Evolutionary conservation across 768 basidiomycete genomes (phyloP).

Genomic region (Hypholoma fasciculare): DNA sequence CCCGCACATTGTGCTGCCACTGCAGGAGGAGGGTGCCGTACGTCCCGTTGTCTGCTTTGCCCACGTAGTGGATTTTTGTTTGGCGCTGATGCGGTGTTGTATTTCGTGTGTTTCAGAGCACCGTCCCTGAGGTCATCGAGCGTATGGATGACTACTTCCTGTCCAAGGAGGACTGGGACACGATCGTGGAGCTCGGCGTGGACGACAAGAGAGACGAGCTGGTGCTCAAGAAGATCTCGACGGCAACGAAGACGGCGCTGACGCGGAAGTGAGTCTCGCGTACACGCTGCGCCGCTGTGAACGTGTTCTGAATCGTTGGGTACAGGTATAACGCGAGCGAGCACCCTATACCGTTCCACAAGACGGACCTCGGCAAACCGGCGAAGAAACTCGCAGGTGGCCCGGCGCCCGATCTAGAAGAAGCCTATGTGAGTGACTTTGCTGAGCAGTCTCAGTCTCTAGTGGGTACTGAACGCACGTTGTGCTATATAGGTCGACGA

Average conservation of each 20-base stretch:
- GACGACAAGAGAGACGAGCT: conserved; percentile 73
- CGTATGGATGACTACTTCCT: conserved; percentile 95
- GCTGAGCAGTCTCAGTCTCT: not conserved
- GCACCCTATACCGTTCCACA: conserved; percentile 96
- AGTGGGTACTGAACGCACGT: not conserved
- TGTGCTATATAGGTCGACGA: conserved; percentile 28
- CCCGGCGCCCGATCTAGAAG: conserved; percentile 87
- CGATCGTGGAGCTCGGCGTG: conserved; percentile 90
- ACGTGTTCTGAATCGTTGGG: not conserved
- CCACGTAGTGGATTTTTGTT: not conserved
- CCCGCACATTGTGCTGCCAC: conserved; percentile 76
- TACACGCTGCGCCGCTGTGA: not conserved
- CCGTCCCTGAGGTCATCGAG: conserved; percentile 79
- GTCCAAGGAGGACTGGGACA: conserved; percentile 96
- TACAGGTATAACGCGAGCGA: conserved; percentile 83
- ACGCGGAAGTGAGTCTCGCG: conserved; percentile 69
- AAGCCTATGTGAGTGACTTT: conserved; percentile 59
- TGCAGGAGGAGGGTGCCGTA: conserved; percentile 74
- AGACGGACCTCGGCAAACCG: conserved; percentile 77
- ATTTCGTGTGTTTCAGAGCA: conserved; percentile 48
- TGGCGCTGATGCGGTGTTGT: not conserved
- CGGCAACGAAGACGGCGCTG: conserved; percentile 80
- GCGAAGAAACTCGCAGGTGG: conserved; percentile 80
- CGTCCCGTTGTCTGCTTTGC: conserved; percentile 31
- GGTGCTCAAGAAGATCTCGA: conserved; percentile 81